A percentile compares a stretch with the other conserved stretches of the same genome.
These are phyloP conservation scores for Trichosphaerium sp. DNA, from an alignment of 78 protist genomes.

Conservation along the genomic window DNA sequence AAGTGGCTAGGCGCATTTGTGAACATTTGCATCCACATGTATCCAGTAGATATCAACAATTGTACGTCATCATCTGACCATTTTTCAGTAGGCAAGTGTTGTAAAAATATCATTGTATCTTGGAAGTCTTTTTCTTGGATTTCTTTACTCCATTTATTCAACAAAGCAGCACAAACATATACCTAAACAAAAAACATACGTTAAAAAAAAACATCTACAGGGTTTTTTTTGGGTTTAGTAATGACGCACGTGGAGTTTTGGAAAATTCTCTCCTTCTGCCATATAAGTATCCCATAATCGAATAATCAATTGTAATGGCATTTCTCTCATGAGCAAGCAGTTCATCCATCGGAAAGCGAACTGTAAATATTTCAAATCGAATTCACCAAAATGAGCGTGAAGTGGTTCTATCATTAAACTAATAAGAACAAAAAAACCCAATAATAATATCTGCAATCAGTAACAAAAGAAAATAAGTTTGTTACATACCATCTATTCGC, in stretches of 20 bases:
- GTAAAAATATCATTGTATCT: constrained; percentile 60
- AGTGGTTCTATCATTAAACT: not conserved
- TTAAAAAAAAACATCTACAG: no score
- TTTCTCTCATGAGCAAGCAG: constrained; percentile 86
- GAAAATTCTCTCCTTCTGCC: constrained; percentile 7
- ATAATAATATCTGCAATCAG: constrained; percentile 14
- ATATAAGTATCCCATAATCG: constrained; percentile 86
- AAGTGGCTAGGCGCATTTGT: no score
- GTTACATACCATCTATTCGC: constrained; percentile 15
- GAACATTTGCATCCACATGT: no score
- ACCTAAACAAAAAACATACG: constrained; percentile 80
- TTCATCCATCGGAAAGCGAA: constrained; percentile 97
- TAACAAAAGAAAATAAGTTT: not conserved
- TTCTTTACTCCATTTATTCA: constrained; percentile 45
- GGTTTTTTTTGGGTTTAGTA: no score
- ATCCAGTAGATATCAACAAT: constrained; percentile 47
- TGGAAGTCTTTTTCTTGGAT: constrained; percentile 59
- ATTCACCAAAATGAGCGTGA: constrained; percentile 45
- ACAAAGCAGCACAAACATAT: constrained; percentile 90
- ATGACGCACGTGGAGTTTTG: constrained; percentile 1
- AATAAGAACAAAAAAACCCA: no score
- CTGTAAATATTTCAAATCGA: constrained; percentile 61
- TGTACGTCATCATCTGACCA: constrained; percentile 76
- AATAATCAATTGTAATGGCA: constrained; percentile 39
- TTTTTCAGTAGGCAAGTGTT: constrained; percentile 71